These are phyloP conservation scores for Fusarium sp. DNA, from an alignment of 2,329 filamentous ascomycete genomes.

Conservation along the genomic window DNA sequence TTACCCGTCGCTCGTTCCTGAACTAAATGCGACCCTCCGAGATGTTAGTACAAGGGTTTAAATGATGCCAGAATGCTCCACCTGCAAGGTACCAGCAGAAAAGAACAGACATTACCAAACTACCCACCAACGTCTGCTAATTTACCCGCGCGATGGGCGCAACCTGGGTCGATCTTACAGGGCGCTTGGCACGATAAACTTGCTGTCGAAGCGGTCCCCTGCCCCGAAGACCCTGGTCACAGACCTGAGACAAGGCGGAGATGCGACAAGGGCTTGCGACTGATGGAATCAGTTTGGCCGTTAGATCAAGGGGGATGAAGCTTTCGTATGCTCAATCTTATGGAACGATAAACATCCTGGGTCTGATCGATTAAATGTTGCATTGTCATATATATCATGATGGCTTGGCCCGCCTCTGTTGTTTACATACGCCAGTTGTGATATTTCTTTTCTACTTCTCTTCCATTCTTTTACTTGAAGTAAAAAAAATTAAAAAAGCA, in stretches of 20 bases:
- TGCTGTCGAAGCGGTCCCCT: too few species aligned
- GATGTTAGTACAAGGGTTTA: neutral
- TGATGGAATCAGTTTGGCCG: slow-evolving; percentile 46
- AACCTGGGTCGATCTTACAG: slow-evolving; percentile 20
- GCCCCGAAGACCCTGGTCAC: slow-evolving; percentile 31
- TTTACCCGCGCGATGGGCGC: slow-evolving; percentile 10
- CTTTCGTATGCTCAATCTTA: slow-evolving; percentile 1
- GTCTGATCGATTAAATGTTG: slow-evolving; percentile 9
- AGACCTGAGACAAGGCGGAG: slow-evolving; percentile 46
- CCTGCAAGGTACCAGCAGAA: slow-evolving; percentile 12
- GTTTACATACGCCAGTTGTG: slow-evolving; percentile 27
- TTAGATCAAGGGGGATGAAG: slow-evolving; percentile 7
- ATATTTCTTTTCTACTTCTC: slow-evolving; percentile 16
- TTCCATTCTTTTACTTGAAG: slow-evolving; percentile 6
- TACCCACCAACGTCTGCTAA: neutral
- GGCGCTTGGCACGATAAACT: slow-evolving; percentile 21
- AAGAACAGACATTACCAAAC: slow-evolving; percentile 27
- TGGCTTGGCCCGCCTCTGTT: slow-evolving; percentile 3
- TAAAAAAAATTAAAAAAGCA: neutral
- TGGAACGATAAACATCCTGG: slow-evolving; percentile 19
- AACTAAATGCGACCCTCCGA: neutral
- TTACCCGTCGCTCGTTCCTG: slow-evolving; percentile 5
- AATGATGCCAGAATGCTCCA: neutral
- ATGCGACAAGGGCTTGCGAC: slow-evolving; percentile 31
- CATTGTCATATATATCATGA: slow-evolving; percentile 29